phyloP scores from a whole-genome alignment of 2,329 filamentous ascomycete species.

The Sarocladiaceae sp. region DNA sequence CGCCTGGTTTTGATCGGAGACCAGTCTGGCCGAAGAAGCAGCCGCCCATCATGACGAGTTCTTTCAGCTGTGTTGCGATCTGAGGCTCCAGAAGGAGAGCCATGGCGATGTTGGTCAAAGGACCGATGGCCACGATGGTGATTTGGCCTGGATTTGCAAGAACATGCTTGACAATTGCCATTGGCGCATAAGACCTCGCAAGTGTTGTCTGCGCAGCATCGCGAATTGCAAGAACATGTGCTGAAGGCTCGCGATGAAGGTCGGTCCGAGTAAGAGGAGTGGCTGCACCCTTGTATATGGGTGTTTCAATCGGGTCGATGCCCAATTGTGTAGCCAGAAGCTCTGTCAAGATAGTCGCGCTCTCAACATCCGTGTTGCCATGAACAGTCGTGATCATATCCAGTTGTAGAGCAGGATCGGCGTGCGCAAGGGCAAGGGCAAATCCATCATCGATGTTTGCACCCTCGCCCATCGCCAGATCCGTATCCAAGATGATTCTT shows the following conservation, averaged over 20 bases:
- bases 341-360: constrained; percentile 46
- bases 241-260: constrained; percentile 2
- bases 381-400: constrained; percentile 73
- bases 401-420: constrained; percentile 56
- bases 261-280: constrained; percentile 12
- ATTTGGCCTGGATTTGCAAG: constrained; percentile 13
- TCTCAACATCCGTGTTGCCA: constrained; percentile 87
- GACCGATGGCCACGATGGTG: constrained; percentile 12
- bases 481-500: constrained; percentile 13
- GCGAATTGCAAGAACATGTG: constrained; percentile 10
- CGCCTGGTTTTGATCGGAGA: constrained; percentile 11
- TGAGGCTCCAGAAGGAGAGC: constrained; percentile 12
- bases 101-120: constrained; percentile 13
- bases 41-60: constrained; percentile 14
- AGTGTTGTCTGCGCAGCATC: not conserved
- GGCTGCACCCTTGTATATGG: constrained; percentile 11
- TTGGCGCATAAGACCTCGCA: constrained; percentile 10
- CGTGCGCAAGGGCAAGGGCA: constrained; percentile 38
- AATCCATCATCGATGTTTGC: constrained; percentile 64
- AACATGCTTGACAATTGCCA: constrained; percentile 12
- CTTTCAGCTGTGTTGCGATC: constrained; percentile 11
- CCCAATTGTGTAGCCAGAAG: constrained; percentile 11
- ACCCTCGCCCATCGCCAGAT: constrained; percentile 39
- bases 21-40: constrained; percentile 12
- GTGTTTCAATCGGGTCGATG: constrained; percentile 6